These are phyloP conservation scores for Rugonectria rugulosa DNA, from an alignment of 2,329 filamentous ascomycete genomes.

Conservation along the genomic window DNA sequence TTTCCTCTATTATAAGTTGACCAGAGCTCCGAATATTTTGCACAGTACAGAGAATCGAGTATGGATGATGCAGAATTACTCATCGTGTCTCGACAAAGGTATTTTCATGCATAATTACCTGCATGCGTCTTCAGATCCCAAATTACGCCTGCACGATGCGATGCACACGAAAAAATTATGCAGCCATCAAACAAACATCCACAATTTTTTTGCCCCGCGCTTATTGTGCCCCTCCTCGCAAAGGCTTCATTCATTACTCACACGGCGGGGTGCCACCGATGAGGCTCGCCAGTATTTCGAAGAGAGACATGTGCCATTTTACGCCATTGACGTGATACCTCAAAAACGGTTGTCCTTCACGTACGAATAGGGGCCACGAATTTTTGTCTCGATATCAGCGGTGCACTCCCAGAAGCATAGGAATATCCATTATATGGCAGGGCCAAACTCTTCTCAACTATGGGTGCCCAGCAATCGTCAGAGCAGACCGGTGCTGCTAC, in stretches of 20 bases:
- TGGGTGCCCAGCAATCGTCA: conserved; percentile 66
- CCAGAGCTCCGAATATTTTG: no score
- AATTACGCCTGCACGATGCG: no score
- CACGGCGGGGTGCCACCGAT: neutral
- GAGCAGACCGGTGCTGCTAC: conserved; percentile 41
- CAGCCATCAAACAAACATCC: neutral
- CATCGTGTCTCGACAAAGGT: no score
- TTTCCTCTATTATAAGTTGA: no score
- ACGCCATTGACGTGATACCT: no score
- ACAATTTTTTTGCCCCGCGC: conserved; percentile 2
- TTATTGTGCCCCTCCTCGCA: neutral
- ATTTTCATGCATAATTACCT: no score
- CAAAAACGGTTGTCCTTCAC: no score
- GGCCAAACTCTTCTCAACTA: conserved; percentile 31
- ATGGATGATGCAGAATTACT: no score
- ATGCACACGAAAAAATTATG: no score
- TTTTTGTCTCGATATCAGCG: neutral
- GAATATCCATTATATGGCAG: neutral
- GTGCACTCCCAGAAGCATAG: neutral
- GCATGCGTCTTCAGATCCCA: no score
- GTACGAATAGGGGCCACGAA: no score
- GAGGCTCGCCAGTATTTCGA: neutral
- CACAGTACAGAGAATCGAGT: no score
- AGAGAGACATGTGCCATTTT: neutral
- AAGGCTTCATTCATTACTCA: neutral